Evolutionary conservation across 2,329 filamentous ascomycete genomes (phyloP).

Genomic region (Ophiostoma himal-ulmi): DNA sequence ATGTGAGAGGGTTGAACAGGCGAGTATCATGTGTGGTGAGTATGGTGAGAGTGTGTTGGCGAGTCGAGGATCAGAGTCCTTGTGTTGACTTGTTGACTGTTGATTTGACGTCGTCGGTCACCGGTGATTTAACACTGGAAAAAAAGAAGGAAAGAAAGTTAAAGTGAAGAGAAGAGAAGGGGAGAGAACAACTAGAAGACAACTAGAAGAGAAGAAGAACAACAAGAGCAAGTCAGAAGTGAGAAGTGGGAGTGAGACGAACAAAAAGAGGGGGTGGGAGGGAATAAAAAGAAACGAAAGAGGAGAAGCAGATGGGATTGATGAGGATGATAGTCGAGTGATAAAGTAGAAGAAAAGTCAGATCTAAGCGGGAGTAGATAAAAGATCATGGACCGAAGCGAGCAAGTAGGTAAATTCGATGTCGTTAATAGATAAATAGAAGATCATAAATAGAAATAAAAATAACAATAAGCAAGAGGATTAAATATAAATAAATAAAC

Average conservation of each 20-base stretch:
- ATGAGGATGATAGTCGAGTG: conserved; percentile 5
- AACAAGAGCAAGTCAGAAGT: not conserved
- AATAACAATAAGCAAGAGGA: not conserved
- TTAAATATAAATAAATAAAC: conserved; percentile 5
- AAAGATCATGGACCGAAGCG: not conserved
- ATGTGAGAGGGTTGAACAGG: conserved; percentile 21
- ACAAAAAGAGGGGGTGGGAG: conserved; percentile 1
- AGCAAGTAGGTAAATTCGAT: not conserved
- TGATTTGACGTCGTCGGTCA: conserved; percentile 5
- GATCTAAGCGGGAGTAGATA: not conserved
- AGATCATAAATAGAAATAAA: conserved; percentile 9
- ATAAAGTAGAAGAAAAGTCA: conserved; percentile 7
- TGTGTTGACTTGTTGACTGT: not conserved
- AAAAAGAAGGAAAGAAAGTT: not conserved
- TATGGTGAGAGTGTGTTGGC: not conserved
- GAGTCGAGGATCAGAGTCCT: not conserved
- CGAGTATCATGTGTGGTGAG: not conserved
- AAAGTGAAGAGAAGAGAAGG: not conserved
- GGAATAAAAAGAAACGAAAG: conserved; percentile 9
- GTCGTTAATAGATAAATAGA: not conserved
- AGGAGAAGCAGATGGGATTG: conserved; percentile 10
- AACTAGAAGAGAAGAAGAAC: not conserved
- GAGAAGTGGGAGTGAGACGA: not conserved
- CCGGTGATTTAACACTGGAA: not conserved
- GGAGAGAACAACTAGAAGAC: not conserved